Evolutionary conservation across 2,329 filamentous ascomycete species (phyloP).

Genomic region (Ceratocystiopsis sp.): DNA sequence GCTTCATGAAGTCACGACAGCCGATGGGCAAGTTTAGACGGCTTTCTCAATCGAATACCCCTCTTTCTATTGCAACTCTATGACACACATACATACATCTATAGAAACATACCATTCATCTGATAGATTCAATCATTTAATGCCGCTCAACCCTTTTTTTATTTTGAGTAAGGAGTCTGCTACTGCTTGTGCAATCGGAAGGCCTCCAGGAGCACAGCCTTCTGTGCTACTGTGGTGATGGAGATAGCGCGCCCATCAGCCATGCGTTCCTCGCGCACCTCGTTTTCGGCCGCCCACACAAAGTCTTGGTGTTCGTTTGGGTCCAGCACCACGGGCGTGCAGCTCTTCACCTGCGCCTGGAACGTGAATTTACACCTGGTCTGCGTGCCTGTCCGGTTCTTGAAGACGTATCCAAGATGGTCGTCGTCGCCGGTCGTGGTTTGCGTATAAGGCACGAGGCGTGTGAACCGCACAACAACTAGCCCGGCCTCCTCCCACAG

Average conservation of each 20-base stretch:
- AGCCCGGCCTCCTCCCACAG: slow-evolving; percentile 26
- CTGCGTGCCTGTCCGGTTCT: slow-evolving; percentile 10
- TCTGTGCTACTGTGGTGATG: not conserved
- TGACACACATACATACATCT: too few relatives aligned
- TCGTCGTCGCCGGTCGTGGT: not conserved
- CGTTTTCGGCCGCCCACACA: slow-evolving; percentile 19
- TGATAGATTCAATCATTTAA: too few relatives aligned
- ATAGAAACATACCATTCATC: too few relatives aligned
- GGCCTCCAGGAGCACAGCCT: slow-evolving; percentile 6
- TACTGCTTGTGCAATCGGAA: slow-evolving; percentile 3
- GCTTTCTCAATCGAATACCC: too few relatives aligned
- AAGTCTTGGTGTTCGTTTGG: slow-evolving; percentile 18
- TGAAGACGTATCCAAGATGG: slow-evolving; percentile 10
- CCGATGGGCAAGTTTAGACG: too few relatives aligned
- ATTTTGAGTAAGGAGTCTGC: too few relatives aligned
- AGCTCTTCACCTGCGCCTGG: slow-evolving; percentile 11
- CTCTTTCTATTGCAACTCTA: too few relatives aligned
- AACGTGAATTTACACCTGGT: slow-evolving; percentile 14
- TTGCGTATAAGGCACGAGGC: slow-evolving; percentile 6
- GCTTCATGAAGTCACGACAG: too few relatives aligned
- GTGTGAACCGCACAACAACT: slow-evolving; percentile 11
- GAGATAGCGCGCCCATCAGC: slow-evolving; percentile 1
- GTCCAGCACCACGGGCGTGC: slow-evolving; percentile 11
- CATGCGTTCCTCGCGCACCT: slow-evolving; percentile 11
- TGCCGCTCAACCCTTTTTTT: too few relatives aligned